Conservation (phyloP, 345 rosid species). For the Eucalyptus albens region DNA sequence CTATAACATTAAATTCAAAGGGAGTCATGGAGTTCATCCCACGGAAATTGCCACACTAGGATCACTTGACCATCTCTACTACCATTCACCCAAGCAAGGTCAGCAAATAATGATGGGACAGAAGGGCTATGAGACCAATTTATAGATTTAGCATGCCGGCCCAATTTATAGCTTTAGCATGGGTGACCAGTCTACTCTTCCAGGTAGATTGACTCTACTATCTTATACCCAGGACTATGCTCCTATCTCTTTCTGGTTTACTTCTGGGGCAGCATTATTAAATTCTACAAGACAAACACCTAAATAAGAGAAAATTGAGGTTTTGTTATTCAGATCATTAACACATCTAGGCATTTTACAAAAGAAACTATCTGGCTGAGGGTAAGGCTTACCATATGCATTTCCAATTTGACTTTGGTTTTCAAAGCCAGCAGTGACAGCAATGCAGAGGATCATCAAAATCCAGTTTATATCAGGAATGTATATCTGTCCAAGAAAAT, state of each 20-base stretch:
- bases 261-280: neutral
- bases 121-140: neutral
- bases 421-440: slow-evolving; percentile 61
- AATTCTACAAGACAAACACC: neutral
- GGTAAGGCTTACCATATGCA: slow-evolving; percentile 50
- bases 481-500: slow-evolving; percentile 53
- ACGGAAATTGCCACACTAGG: neutral
- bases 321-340: neutral
- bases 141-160: neutral
- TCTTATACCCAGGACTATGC: neutral
- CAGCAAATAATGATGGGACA: neutral
- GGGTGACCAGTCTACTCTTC: neutral
- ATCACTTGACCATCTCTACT: neutral
- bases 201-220: neutral
- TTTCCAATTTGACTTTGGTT: slow-evolving; percentile 69
- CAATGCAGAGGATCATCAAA: slow-evolving; percentile 65
- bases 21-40: neutral
- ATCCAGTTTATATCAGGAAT: slow-evolving; percentile 77
- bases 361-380: neutral
- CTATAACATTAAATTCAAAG: neutral
- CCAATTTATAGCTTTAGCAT: neutral
- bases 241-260: neutral
- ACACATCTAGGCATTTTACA: neutral
- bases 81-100: neutral
- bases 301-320: neutral